phyloP scores from a whole-genome alignment of 192 early-diverging fungal species.

The Rhizophagus clarus region DNA sequence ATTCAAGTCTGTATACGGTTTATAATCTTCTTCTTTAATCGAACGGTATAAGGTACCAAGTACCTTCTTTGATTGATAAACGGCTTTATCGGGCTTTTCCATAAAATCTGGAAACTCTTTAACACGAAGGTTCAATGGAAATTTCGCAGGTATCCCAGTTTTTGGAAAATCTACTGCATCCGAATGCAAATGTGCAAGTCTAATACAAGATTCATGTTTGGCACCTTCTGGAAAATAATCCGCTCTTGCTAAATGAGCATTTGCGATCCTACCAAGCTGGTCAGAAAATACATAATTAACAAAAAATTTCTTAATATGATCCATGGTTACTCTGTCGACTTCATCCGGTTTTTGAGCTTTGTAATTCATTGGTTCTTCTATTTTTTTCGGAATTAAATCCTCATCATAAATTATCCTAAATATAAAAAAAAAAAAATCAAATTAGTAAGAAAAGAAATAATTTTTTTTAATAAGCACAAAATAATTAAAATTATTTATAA shows the following conservation, averaged over 20 bases:
- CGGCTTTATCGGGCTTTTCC: constrained; percentile 57
- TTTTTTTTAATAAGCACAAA: background rate
- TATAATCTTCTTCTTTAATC: constrained; percentile 46
- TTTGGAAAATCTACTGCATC: constrained; percentile 79
- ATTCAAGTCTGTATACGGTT: constrained; percentile 45
- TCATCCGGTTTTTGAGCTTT: constrained; percentile 34
- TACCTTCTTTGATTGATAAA: constrained; percentile 57
- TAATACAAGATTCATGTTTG: constrained; percentile 52
- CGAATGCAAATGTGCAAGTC: constrained; percentile 68
- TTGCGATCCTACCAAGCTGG: constrained; percentile 71
- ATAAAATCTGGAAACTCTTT: constrained; percentile 74
- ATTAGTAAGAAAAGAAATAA: no score
- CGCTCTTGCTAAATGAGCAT: constrained; percentile 66
- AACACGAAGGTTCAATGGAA: constrained; percentile 46
- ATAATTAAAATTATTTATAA: background rate
- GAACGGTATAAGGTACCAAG: constrained; percentile 58
- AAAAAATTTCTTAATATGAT: constrained; percentile 61
- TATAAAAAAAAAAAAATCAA: no score
- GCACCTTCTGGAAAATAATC: constrained; percentile 54
- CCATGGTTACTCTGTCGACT: constrained; percentile 48
- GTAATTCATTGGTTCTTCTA: constrained; percentile 58
- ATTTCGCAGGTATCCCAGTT: constrained; percentile 57
- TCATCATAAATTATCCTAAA: constrained; percentile 63
- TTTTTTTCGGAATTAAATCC: constrained; percentile 43
- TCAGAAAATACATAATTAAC: constrained; percentile 64